These are phyloP conservation scores for Fusarium incarnatum DNA, from an alignment of 2,329 filamentous ascomycete species.

Conservation along the genomic window DNA sequence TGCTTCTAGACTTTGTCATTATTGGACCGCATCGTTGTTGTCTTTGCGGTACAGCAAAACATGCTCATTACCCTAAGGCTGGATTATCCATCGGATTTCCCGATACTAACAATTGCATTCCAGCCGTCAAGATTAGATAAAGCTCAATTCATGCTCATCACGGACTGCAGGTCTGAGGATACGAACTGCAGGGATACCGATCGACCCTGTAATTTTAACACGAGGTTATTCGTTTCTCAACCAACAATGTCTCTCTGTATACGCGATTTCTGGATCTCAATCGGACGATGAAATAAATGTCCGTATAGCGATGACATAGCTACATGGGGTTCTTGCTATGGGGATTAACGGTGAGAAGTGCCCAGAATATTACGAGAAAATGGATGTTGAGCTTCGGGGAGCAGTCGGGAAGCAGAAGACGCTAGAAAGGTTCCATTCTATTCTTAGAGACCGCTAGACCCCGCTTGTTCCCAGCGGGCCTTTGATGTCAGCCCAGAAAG, in stretches of 20 bases:
- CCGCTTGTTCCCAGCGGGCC: background rate
- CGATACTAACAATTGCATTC: background rate
- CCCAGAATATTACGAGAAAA: constrained; percentile 1
- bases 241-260: background rate
- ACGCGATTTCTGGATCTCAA: background rate
- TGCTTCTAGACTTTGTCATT: background rate
- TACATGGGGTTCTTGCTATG: background rate
- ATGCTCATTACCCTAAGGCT: background rate
- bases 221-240: background rate
- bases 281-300: background rate
- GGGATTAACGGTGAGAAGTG: background rate
- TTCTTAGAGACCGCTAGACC: constrained; percentile 27
- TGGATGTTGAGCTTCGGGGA: background rate
- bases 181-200: constrained; percentile 7
- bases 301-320: too few species aligned
- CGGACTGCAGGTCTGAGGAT: constrained; percentile 8
- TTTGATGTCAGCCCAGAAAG: constrained; percentile 25
- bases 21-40: background rate
- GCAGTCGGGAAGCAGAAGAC: background rate
- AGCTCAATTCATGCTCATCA: background rate
- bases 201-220: background rate
- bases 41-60: background rate
- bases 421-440: constrained; percentile 29
- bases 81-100: background rate
- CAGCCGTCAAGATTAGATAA: background rate